Percentiles rank a stretch among this genome's conserved stretches.
Evolutionary conservation across 305 asterid genomes (phyloP).

Genomic region (Andrographis paniculata): DNA sequence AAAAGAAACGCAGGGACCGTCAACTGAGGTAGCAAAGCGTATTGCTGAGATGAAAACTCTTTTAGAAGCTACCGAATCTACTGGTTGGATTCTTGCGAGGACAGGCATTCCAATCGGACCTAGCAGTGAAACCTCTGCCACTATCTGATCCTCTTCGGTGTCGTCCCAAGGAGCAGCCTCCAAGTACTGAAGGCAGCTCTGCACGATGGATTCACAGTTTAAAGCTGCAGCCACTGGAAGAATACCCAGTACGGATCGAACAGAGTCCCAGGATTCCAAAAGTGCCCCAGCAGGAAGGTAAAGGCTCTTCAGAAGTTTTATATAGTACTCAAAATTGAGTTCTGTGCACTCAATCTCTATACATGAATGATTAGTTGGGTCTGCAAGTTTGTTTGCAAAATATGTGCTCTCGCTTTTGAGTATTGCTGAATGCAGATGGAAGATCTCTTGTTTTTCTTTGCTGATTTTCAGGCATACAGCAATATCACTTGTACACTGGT

Average conservation of each 20-base stretch:
- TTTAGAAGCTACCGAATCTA: slow-evolving; percentile 36
- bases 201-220: slow-evolving; percentile 26
- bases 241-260: slow-evolving; percentile 34
- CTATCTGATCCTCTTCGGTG: slow-evolving; percentile 33
- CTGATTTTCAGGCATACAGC: slow-evolving; percentile 28
- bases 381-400: slow-evolving; percentile 28
- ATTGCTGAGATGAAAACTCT: slow-evolving; percentile 53
- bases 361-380: slow-evolving; percentile 19
- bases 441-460: slow-evolving; percentile 28
- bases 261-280: slow-evolving; percentile 37
- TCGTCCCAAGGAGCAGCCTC: slow-evolving; percentile 52
- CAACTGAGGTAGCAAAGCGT: slow-evolving; percentile 51
- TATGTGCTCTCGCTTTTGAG: slow-evolving; percentile 32
- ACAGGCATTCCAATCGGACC: slow-evolving; percentile 40
- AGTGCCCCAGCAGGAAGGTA: slow-evolving; percentile 32
- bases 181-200: slow-evolving; percentile 36
- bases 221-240: slow-evolving; percentile 31
- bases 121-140: slow-evolving; percentile 21
- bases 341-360: slow-evolving; percentile 37
- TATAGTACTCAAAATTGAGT: slow-evolving; percentile 26
- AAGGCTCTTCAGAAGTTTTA: slow-evolving; percentile 34
- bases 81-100: slow-evolving; percentile 36
- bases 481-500: slow-evolving; percentile 28
- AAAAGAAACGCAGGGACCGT: slow-evolving; percentile 34
- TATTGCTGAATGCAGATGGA: slow-evolving; percentile 27